These are phyloP conservation scores for Pichia sp. DNA, from an alignment of 1,139 yeast species.

Conservation along the genomic window DNA sequence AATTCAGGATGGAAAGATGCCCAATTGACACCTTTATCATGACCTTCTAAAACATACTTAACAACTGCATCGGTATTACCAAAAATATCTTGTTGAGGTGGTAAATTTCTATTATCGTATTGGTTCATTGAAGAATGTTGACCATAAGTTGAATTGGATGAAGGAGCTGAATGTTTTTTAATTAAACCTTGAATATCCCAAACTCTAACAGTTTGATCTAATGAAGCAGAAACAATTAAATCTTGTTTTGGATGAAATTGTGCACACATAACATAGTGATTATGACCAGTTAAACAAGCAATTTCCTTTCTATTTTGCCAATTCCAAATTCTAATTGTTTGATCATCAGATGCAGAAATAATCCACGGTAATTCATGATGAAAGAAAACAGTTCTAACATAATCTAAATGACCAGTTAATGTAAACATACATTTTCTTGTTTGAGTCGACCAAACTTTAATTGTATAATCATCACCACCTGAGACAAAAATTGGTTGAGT, in stretches of 20 bases:
- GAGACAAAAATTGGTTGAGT: conserved; percentile 96
- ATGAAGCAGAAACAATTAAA: conserved; percentile 87
- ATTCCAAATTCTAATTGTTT: conserved; percentile 97
- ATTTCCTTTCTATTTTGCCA: conserved; percentile 99
- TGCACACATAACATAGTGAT: conserved; percentile 97
- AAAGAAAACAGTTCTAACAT: conserved; percentile 89
- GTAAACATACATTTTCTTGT: conserved; percentile 90
- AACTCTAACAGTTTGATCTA: conserved; percentile 97
- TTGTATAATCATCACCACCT: conserved; percentile 94
- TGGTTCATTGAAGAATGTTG: conserved; percentile 7
- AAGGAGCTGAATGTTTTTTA: conserved; percentile 90
- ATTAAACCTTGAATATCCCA: conserved; percentile 97
- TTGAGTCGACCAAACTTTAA: conserved; percentile 93
- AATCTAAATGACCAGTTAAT: conserved; percentile 88
- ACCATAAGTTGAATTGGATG: conserved; percentile 23
- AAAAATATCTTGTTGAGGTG: conserved; percentile 84
- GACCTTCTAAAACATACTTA: conserved; percentile 94
- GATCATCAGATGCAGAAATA: conserved; percentile 93
- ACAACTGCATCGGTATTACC: conserved; percentile 93
- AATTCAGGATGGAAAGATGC: conserved; percentile 96
- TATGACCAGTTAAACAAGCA: conserved; percentile 96
- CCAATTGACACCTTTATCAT: conserved; percentile 98
- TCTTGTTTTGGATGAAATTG: conserved; percentile 97
- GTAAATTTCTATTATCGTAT: conserved; percentile 62
- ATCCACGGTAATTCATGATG: conserved; percentile 98